Base-by-base conservation (phyloP, 768 basidiomycete species). In the Tulasnella sp. region DNA sequence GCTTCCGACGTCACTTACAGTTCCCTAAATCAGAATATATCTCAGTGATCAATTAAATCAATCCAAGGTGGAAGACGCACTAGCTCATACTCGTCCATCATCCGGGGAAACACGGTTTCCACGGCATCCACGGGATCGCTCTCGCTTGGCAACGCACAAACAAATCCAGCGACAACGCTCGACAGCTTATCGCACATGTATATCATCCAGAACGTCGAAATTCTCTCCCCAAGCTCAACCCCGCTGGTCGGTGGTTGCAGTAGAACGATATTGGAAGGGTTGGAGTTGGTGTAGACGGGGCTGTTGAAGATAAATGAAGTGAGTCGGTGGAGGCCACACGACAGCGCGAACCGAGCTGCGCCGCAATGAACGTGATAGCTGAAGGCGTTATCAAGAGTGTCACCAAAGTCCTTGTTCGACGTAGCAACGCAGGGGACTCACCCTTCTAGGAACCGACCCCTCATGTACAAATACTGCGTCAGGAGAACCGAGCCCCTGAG, bases 341-440 rank as follows among this genome's bases (percentile, higher is more conserved):
- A 93, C 42, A 95, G 86, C 12, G 92, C 91, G 72, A 95, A 87
- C 18, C 93, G 89, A 1, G 92, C 91, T 0, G 94, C 93, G 0
- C 93, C 91, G 80, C 91, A 92, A 0, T 91, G 90, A 24, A 60
- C 31, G 60, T 78, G 77, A 34, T 78, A 78, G 24, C 77, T 78
- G n/a, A 31, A 42, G 28, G 18, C 16, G 50, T 50, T 12, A 28
- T 14, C 34, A 14, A 16, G 31, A 40, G 40, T 69, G 64, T 28
- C 5, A 28, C 16, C 3, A 41, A 24, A 40, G 41, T 42, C 11
- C 24, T 46, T 44, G 28, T n/a, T 37, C 31, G 28, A 50, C 22
- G 1, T 46, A 11, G 28, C 7, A 20, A n/a, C 31, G 42, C 6
- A 69, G 12, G 22, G 54, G 14, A 16, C 58, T 78, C 40, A 78